phyloP scores from a whole-genome alignment of 169 alveolate species.

The Cystoisospora suis region DNA sequence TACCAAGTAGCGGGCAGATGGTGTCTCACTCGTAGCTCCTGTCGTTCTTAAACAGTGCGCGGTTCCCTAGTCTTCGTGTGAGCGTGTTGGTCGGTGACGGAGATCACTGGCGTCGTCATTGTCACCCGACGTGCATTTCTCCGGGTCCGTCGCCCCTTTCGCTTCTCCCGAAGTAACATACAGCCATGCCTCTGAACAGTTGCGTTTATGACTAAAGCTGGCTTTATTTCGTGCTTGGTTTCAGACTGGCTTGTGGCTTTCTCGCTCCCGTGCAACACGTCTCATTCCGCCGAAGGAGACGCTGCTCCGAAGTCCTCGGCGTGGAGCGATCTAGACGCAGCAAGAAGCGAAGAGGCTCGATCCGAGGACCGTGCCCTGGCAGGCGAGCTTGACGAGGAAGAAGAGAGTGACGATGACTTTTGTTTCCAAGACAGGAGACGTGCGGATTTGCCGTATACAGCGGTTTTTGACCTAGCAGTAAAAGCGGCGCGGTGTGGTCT shows the following conservation, averaged over 20 bases:
- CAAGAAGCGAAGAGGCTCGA: neutral
- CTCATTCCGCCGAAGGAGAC: neutral
- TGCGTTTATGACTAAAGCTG: too few species aligned
- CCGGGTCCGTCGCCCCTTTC: too few species aligned
- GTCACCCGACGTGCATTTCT: too few species aligned
- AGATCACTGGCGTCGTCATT: too few species aligned
- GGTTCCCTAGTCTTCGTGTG: too few species aligned
- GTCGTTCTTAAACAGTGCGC: too few species aligned
- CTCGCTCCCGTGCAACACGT: neutral
- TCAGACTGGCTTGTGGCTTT: conserved; percentile 6
- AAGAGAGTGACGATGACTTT: neutral
- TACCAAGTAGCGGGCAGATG: too few species aligned
- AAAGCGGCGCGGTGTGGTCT: neutral
- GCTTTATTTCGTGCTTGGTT: too few species aligned
- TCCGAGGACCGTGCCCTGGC: neutral
- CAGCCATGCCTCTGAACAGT: too few species aligned
- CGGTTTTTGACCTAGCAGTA: neutral
- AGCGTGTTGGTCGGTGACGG: too few species aligned
- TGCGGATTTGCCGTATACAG: neutral
- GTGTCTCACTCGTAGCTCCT: too few species aligned
- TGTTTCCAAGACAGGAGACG: neutral
- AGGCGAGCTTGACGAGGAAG: neutral
- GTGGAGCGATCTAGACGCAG: neutral
- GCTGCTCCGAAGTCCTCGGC: neutral
- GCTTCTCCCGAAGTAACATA: too few species aligned